phyloP scores from a whole-genome alignment of 768 basidiomycete genomes.

The Russula vinacea region DNA sequence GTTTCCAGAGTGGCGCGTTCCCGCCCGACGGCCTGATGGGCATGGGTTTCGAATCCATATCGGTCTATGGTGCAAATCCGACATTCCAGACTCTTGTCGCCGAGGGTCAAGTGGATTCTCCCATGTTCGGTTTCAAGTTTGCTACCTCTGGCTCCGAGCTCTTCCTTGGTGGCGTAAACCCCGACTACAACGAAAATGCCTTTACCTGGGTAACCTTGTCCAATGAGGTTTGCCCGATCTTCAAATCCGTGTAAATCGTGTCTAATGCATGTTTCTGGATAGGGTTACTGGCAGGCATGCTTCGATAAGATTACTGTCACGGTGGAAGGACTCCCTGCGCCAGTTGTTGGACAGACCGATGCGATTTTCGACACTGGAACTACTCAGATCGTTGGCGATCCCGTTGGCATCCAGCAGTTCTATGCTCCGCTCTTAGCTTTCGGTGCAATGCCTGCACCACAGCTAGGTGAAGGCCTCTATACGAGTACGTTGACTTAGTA shows the following conservation, averaged over 20 bases:
- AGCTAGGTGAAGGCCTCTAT: background rate
- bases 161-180: constrained; percentile 17
- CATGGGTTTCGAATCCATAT: constrained; percentile 37
- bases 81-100: constrained; percentile 44
- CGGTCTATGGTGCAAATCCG: constrained; percentile 30
- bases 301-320: constrained; percentile 19
- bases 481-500: background rate
- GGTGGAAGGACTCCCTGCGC: background rate
- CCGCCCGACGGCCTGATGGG: constrained; percentile 45
- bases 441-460: background rate
- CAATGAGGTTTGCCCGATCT: background rate
- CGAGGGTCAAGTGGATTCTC: constrained; percentile 36
- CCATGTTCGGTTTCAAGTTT: constrained; percentile 51
- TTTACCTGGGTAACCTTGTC: constrained; percentile 16
- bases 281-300: constrained; percentile 31
- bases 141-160: constrained; percentile 34
- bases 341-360: background rate
- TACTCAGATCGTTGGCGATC: constrained; percentile 29
- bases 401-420: constrained; percentile 16
- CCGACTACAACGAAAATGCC: background rate
- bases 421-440: constrained; percentile 10
- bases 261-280: background rate
- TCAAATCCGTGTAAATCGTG: background rate
- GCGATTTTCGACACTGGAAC: constrained; percentile 33
- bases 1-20: constrained; percentile 35